These are phyloP conservation scores for Fraxinus velutina DNA, from an alignment of 305 asterid genomes.

Conservation along the genomic window DNA sequence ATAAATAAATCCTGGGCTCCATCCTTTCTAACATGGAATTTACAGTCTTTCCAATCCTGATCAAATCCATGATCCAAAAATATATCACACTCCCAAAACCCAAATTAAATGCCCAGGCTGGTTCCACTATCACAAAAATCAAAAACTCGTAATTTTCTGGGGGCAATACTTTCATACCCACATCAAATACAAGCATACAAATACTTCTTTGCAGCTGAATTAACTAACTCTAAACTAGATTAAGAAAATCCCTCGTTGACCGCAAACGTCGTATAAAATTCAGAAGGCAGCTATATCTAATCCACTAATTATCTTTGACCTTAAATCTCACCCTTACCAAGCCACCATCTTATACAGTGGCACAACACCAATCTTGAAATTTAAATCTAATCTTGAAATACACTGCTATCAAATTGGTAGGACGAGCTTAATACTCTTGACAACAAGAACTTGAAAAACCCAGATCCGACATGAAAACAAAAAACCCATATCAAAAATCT, in stretches of 20 bases:
- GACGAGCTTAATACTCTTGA: not conserved
- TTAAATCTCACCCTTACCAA: not conserved
- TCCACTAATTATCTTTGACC: not conserved
- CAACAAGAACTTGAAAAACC: not conserved
- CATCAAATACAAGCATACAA: not conserved
- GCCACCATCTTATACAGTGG: not conserved
- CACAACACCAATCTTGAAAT: not conserved
- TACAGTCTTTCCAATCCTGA: not conserved
- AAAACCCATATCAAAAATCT: not conserved
- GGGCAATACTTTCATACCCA: not conserved
- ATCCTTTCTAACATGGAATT: not conserved
- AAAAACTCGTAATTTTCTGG: not conserved
- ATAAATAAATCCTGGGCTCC: not conserved
- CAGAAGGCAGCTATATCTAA: not conserved
- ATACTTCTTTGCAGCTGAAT: not conserved
- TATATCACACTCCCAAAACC: not conserved
- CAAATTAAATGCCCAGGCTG: not conserved
- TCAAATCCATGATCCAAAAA: not conserved
- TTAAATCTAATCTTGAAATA: not conserved
- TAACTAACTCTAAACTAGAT: not conserved
- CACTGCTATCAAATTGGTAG: not conserved
- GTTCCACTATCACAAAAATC: not conserved
- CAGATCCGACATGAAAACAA: slow-evolving; percentile 28
- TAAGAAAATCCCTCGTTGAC: not conserved
- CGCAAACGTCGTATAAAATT: not conserved